These are phyloP conservation scores for Venturia nashicola DNA, from an alignment of 2,329 filamentous ascomycete genomes.

Conservation along the genomic window DNA sequence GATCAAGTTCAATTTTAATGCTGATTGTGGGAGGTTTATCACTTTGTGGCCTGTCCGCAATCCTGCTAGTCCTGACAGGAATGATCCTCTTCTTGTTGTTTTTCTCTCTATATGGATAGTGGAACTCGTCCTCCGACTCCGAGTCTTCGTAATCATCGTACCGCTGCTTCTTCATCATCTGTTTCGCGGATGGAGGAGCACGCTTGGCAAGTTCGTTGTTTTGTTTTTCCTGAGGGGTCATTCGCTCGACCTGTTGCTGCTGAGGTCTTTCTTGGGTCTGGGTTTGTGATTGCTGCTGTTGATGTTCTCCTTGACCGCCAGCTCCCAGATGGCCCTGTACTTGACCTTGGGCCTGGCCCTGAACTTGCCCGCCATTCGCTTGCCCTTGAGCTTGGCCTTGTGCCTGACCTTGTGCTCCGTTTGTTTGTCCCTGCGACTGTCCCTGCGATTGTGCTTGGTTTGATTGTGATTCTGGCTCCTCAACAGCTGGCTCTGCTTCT, in stretches of 20 bases:
- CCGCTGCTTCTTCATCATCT: background rate
- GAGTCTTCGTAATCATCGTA: conserved; percentile 1
- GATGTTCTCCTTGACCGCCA: background rate
- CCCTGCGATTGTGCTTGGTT: background rate
- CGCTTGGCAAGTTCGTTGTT: background rate
- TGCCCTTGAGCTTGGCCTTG: background rate
- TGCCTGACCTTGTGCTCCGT: background rate
- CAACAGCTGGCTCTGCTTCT: background rate
- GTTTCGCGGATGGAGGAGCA: background rate
- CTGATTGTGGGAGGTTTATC: conserved; percentile 26
- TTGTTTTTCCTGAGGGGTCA: background rate
- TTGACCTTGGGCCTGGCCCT: background rate
- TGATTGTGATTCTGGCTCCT: background rate
- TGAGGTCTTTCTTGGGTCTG: background rate
- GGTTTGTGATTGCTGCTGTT: background rate
- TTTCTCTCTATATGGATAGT: conserved; percentile 10
- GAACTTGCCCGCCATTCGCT: background rate
- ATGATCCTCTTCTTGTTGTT: conserved; percentile 14
- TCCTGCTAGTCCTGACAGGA: conserved; percentile 25
- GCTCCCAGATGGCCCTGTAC: background rate
- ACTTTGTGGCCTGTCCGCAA: conserved; percentile 25
- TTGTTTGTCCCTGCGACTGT: background rate
- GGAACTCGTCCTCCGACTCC: conserved; percentile 25
- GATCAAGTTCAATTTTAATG: conserved; percentile 30
- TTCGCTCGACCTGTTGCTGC: background rate